Percentiles rank a stretch among this genome's conserved stretches.
These are phyloP conservation scores for Colletotrichum salicis DNA, from an alignment of 2,329 filamentous ascomycete genomes.

Conservation along the genomic window DNA sequence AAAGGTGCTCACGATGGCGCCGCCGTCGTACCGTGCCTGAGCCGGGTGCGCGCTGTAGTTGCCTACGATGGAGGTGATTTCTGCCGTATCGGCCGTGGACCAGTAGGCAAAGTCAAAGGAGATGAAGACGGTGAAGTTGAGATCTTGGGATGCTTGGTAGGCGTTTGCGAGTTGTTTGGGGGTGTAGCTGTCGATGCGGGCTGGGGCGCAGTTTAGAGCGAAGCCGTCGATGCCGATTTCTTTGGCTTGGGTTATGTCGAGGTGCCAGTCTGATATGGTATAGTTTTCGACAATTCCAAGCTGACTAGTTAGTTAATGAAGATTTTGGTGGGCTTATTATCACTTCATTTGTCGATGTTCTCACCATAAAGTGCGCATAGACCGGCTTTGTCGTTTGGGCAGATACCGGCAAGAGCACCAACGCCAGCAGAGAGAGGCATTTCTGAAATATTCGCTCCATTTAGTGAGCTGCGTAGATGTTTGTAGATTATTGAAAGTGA, in stretches of 20 bases:
- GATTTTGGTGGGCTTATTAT: too few relatives aligned
- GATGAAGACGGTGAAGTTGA: constrained; percentile 39
- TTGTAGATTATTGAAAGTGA: too few relatives aligned
- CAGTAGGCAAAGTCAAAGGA: constrained; percentile 41
- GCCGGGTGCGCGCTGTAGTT: constrained; percentile 33
- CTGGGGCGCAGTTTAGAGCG: background rate
- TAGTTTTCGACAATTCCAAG: background rate
- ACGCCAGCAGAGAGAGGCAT: background rate
- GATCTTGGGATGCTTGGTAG: constrained; percentile 29
- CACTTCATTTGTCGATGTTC: background rate
- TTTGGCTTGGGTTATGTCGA: background rate
- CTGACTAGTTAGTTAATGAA: background rate
- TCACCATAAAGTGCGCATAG: background rate
- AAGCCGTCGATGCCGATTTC: background rate
- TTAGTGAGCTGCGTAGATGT: background rate
- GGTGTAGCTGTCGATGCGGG: background rate
- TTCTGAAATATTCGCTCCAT: background rate
- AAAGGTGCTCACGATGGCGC: constrained; percentile 39
- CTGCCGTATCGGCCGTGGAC: constrained; percentile 36
- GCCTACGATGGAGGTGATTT: constrained; percentile 24
- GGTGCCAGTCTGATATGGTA: background rate
- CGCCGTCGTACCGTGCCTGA: constrained; percentile 37
- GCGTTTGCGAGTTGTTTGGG: background rate
- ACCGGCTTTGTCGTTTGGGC: background rate
- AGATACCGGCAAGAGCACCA: background rate